Evolutionary conservation across 306 rosid species (phyloP).

Genomic region (Lathyrus sativus): DNA sequence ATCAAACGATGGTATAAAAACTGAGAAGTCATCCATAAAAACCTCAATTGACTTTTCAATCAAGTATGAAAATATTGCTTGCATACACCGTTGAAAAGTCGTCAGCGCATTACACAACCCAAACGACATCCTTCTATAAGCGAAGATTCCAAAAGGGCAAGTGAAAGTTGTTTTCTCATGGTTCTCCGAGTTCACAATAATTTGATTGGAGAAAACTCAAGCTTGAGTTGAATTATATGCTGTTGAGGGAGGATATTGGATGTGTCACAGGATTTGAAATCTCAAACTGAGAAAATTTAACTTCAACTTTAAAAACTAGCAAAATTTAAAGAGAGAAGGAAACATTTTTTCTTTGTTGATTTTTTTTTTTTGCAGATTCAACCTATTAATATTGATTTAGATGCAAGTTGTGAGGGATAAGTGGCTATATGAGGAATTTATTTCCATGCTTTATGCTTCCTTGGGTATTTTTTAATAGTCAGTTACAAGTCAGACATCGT

Average conservation of each 20-base stretch:
- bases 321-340: constrained; percentile 13
- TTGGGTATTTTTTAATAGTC: neutral
- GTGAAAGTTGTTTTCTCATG: too few species aligned
- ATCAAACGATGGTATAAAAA: too few species aligned
- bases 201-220: constrained; percentile 55
- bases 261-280: constrained; percentile 44
- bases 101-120: too few species aligned
- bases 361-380: too few species aligned
- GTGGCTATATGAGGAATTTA: neutral
- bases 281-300: constrained; percentile 51
- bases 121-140: too few species aligned
- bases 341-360: constrained; percentile 22
- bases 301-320: constrained; percentile 46
- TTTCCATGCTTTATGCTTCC: neutral
- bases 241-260: constrained; percentile 33
- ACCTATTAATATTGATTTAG: neutral
- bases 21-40: too few species aligned
- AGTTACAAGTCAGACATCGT: neutral
- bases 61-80: too few species aligned
- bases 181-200: too few species aligned
- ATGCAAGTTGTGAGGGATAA: neutral
- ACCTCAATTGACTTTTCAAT: too few species aligned
- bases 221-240: constrained; percentile 38
- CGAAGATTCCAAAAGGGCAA: too few species aligned
- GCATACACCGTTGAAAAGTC: too few species aligned